Evolutionary conservation across 2,329 filamentous ascomycete genomes (phyloP).

Genomic region (Microsporum audouinii): DNA sequence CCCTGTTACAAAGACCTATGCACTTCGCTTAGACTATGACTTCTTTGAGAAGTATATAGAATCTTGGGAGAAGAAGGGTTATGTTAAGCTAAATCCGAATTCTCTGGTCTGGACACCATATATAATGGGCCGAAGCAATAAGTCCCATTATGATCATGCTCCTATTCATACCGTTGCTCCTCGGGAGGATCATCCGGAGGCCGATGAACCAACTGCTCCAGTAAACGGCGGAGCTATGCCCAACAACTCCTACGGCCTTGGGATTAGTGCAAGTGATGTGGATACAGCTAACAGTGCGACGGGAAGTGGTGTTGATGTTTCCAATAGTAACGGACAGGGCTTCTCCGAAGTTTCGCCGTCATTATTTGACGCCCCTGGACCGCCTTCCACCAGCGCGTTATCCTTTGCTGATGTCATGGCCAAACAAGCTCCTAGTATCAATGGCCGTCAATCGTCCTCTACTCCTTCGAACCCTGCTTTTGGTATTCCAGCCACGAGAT

Average conservation of each 20-base stretch:
- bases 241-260: conserved; percentile 13
- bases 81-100: conserved; percentile 70
- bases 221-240: conserved; percentile 9
- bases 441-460: conserved; percentile 13
- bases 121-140: conserved; percentile 80
- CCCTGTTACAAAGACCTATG: conserved; percentile 77
- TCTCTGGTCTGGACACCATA: conserved; percentile 91
- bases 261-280: conserved; percentile 7
- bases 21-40: conserved; percentile 70
- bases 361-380: conserved; percentile 12
- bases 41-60: conserved; percentile 81
- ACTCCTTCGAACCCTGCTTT: conserved; percentile 21
- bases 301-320: not conserved
- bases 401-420: conserved; percentile 13
- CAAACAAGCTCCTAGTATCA: conserved; percentile 21
- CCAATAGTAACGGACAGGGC: conserved; percentile 3
- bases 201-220: conserved; percentile 17
- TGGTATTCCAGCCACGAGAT: conserved; percentile 32
- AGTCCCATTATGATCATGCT: conserved; percentile 70
- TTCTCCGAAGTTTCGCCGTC: conserved; percentile 4
- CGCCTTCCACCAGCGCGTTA: conserved; percentile 24
- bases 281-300: conserved; percentile 6
- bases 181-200: conserved; percentile 57
- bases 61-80: conserved; percentile 80
- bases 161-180: conserved; percentile 79